Evolutionary conservation across 768 basidiomycete species (phyloP), one percentile per base, ranked within the genome.

Genomic region (Russula olivacea): DNA sequence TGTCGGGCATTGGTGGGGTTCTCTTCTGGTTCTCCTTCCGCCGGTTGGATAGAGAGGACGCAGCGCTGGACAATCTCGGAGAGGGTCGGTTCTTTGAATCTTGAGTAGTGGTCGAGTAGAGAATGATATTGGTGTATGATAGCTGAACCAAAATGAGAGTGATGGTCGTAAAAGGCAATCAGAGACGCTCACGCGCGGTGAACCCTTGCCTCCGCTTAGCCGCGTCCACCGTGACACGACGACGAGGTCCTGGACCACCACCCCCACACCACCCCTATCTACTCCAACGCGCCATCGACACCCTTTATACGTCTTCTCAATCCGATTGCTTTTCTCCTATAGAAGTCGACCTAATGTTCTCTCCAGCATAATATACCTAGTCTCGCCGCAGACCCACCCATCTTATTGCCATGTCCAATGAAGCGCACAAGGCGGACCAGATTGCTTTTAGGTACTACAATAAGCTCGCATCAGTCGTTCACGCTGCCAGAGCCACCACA

Each of bases 371-470:
- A 59, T 59, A 59, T 59, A 54, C 58, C 59, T 50, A 59, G 47
- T 60, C 63, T 55, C 47, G 52, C 58, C 58, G 30, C 47, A 49
- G 63, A 47, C 63, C 63, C 47, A 59, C 25, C 48, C 53, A 59
- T 55, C 63, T 5, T 49, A 61, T 72, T 74, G 75, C 79, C 73
- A 80, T 80, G 79, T 80, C 79, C 69, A 79, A 77, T 77, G 80
- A 81, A 74, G 76, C 75, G 63, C 75, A 76, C 71, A 91, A 85
- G 79, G 87, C 89, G 68, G 89, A 93, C 80, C 89, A 91, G 80
- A 92, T 93, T 69, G 87, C 88, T 54, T 85, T 86, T 74, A 85
- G 86, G 73, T 84, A 90, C 74, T 91, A 89, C 76, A 83, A 86
- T 55, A 93, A 93, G 78, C 84, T 92, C 58, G 83, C 83, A 72